Percentiles rank a stretch among this genome's conserved stretches.
These are phyloP conservation scores for Tulasnella sp. DNA, from an alignment of 768 basidiomycete genomes.

Conservation along the genomic window DNA sequence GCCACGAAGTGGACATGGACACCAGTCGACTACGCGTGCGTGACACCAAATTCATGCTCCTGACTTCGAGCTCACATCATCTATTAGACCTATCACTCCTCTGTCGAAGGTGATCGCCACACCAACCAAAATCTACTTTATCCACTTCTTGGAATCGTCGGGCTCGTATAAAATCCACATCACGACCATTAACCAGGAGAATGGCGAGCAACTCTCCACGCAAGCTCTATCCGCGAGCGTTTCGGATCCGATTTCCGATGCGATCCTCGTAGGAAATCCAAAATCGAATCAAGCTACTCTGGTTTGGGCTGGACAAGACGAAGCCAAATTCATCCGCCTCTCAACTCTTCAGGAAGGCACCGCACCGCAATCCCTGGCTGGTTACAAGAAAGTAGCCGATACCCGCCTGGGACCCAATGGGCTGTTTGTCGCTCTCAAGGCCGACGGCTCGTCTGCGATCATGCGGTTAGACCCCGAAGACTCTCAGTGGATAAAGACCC, in stretches of 20 bases:
- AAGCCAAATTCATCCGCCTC: constrained; percentile 41
- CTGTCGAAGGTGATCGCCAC: constrained; percentile 52
- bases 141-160: constrained; percentile 42
- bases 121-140: constrained; percentile 40
- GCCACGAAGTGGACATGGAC: constrained; percentile 58
- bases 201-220: constrained; percentile 40
- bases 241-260: constrained; percentile 25
- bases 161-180: constrained; percentile 55
- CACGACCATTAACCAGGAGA: constrained; percentile 43
- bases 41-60: constrained; percentile 2
- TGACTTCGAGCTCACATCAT: not conserved
- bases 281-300: constrained; percentile 28
- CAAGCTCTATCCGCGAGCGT: constrained; percentile 45
- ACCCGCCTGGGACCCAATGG: constrained; percentile 47
- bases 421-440: constrained; percentile 45
- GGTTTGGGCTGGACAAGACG: constrained; percentile 41
- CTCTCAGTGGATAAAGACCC: constrained; percentile 24
- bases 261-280: constrained; percentile 27
- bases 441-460: constrained; percentile 46
- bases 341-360: constrained; percentile 26
- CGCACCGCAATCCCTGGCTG: constrained; percentile 30
- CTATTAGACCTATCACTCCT: constrained; percentile 46
- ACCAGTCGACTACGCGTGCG: constrained; percentile 56
- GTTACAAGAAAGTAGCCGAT: constrained; percentile 47
- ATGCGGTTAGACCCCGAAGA: constrained; percentile 39